Evolutionary conservation across 2,329 filamentous ascomycete species (phyloP), one percentile per base, ranked within the genome.

Genomic region (Aurifilum marmelostoma): DNA sequence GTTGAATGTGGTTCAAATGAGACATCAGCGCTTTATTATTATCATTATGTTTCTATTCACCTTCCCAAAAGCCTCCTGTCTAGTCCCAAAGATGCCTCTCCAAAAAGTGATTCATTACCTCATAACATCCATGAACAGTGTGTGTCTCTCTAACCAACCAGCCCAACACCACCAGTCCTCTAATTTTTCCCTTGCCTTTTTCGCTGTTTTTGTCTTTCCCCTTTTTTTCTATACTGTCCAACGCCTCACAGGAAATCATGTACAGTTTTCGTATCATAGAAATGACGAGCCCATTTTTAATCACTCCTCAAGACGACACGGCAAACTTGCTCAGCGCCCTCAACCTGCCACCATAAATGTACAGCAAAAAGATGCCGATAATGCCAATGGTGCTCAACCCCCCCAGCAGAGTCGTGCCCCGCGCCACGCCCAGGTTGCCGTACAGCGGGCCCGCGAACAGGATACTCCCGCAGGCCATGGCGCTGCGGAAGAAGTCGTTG

Each of bases 401-500:
- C 3, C 82, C 89, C 7, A 91, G 80, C 43, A 91, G 73, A 70
- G 82, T 86, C 0, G 84, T 82, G 2, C 88, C 89, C 59, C 78
- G 80, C 6, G 82, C 87, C 37, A 91, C 84, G 18, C 88, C 88
- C 6, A 91, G 74, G 73, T 88, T 87, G 21, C 79, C 76, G 68
- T 85, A 91, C 66, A 91, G 80, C 7, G 89, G 88, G 61, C 84
- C 82, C 0, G 85, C 83, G 73, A 90, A 90, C 27, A 90, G 78
- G 60, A 91, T 83, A 34, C 85, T 85, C 0, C 83, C 88, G 65
- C 85, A 87, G 8, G 88, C 89, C 3, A 91, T 78, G 2, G 86
- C 83, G 39, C 82, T 84, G 54, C 87, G 82, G 76, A 85, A 83
- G 75, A 88, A 86, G 78, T 89, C 87, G 74, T 89, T 90, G 7